Evolutionary conservation across 2,329 filamentous ascomycete genomes (phyloP).

Genomic region (Hypoxylon sp.): DNA sequence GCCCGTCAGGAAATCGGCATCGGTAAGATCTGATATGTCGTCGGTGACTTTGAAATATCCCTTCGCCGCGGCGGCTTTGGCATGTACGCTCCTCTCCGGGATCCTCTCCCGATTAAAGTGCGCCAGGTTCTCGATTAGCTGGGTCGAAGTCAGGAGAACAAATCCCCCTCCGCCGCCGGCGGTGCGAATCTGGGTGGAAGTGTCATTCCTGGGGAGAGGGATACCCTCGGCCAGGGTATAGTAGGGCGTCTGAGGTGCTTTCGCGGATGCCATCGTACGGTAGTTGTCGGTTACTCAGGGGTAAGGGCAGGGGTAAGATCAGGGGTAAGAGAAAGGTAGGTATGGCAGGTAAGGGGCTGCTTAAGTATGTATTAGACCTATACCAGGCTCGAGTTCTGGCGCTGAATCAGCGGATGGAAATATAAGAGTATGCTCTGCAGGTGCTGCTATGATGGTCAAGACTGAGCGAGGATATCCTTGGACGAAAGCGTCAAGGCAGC

Average conservation of each 20-base stretch:
- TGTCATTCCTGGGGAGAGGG: slow-evolving; percentile 25
- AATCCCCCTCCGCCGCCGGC: slow-evolving; percentile 24
- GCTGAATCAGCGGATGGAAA: slow-evolving; percentile 15
- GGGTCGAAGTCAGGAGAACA: slow-evolving; percentile 28
- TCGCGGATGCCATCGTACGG: slow-evolving; percentile 7
- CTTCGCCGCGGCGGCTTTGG: slow-evolving; percentile 31
- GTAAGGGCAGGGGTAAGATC: too few species aligned
- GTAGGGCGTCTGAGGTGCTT: slow-evolving; percentile 13
- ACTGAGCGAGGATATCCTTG: background rate
- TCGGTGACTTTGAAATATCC: slow-evolving; percentile 41
- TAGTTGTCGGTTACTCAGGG: background rate
- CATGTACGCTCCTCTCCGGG: slow-evolving; percentile 39
- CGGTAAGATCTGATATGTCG: slow-evolving; percentile 38
- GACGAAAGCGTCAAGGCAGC: background rate
- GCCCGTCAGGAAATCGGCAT: slow-evolving; percentile 36
- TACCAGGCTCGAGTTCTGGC: background rate
- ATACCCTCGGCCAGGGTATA: slow-evolving; percentile 29
- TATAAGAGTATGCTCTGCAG: background rate
- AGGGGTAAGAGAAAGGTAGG: background rate
- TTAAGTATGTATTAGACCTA: slow-evolving; percentile 6
- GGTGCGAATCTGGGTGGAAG: slow-evolving; percentile 29
- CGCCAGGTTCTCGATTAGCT: slow-evolving; percentile 37
- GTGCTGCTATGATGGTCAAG: background rate
- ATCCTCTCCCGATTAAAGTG: slow-evolving; percentile 37
- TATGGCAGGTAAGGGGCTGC: background rate